Conservation (phyloP, 345 rosid genomes). For the Trapa incisa region DNA sequence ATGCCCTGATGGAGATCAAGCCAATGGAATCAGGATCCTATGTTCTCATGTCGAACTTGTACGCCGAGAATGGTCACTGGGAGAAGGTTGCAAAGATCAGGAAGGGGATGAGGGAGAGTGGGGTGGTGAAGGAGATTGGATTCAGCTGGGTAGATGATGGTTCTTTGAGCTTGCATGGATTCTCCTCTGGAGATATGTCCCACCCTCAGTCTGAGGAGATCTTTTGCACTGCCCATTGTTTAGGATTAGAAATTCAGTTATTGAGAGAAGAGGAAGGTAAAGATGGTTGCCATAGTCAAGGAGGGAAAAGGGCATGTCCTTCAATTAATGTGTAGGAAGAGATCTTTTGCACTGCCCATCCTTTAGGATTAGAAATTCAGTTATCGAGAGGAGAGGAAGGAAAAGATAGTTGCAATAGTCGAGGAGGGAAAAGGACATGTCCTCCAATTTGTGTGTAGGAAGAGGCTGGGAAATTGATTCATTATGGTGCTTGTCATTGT, state of each 20-base stretch:
- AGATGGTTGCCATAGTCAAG: neutral
- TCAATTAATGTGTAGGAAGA: conserved; percentile 9
- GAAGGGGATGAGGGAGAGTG: conserved; percentile 57
- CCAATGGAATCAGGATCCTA: conserved; percentile 59
- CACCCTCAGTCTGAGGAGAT: conserved; percentile 49
- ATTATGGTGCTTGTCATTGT: no score
- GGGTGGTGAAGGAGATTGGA: conserved; percentile 74
- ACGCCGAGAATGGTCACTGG: conserved; percentile 77
- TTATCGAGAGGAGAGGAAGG: conserved; percentile 18
- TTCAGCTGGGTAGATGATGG: conserved; percentile 72
- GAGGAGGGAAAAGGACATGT: neutral
- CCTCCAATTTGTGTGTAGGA: neutral
- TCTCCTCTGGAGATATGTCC: conserved; percentile 70
- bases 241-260: conserved; percentile 51
- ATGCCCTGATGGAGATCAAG: conserved; percentile 46
- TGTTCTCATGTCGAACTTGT: conserved; percentile 73
- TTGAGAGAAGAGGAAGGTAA: conserved; percentile 16
- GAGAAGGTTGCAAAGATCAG: conserved; percentile 51
- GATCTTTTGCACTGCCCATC: conserved; percentile 40
- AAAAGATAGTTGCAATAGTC: neutral
- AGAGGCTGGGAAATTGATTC: no score
- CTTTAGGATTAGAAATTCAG: conserved; percentile 49
- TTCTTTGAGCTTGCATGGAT: conserved; percentile 39
- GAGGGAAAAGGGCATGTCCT: neutral
- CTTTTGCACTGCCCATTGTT: conserved; percentile 32